Conservation (phyloP, 495 filamentous ascomycete species). For the Bacidia rubella region DNA sequence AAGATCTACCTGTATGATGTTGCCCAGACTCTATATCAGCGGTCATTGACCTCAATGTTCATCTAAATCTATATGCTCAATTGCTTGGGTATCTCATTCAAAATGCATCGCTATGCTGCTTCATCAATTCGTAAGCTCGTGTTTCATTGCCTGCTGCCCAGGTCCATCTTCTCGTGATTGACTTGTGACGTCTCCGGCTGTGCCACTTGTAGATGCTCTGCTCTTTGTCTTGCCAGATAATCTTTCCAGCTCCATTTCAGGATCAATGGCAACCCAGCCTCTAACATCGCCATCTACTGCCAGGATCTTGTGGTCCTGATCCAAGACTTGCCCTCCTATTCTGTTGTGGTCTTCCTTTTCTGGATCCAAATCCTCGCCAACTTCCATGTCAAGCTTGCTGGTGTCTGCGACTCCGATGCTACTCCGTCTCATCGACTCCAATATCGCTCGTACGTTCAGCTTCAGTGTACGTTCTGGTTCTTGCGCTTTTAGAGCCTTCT, state of each 20-base stretch:
- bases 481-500: slow-evolving; percentile 41
- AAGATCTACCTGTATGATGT: too few relatives aligned
- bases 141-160: background rate
- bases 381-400: slow-evolving; percentile 32
- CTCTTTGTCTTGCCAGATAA: too few relatives aligned
- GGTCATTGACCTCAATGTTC: too few relatives aligned
- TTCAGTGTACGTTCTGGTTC: slow-evolving; percentile 48
- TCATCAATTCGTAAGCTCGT: background rate
- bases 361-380: background rate
- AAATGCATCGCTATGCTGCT: background rate
- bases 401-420: slow-evolving; percentile 40
- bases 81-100: too few relatives aligned
- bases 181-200: background rate
- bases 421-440: slow-evolving; percentile 44
- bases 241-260: background rate
- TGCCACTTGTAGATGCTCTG: too few relatives aligned
- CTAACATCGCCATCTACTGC: slow-evolving; percentile 11
- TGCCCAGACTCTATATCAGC: too few relatives aligned
- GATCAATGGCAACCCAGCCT: slow-evolving; percentile 15
- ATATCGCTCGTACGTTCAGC: slow-evolving; percentile 48
- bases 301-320: slow-evolving; percentile 13
- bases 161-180: background rate
- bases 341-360: background rate
- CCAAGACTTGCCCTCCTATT: background rate
- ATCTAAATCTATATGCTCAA: too few relatives aligned